These are phyloP conservation scores for Mariannaea elegans DNA, from an alignment of 2,329 filamentous ascomycete genomes.

Conservation along the genomic window DNA sequence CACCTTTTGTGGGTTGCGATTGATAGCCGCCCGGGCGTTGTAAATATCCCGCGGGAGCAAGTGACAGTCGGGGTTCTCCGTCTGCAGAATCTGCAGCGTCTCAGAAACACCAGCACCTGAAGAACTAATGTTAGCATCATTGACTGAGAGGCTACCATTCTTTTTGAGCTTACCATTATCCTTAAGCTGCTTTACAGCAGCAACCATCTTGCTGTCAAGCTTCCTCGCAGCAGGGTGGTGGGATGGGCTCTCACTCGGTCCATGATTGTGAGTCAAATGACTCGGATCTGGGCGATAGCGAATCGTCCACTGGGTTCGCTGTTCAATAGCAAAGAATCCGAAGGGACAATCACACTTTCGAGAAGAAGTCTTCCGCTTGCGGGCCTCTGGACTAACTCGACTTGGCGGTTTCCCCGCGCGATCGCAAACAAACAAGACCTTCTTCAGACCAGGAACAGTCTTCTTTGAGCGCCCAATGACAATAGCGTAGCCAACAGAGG, in stretches of 20 bases:
- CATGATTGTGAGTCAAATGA: constrained; percentile 71
- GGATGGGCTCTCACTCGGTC: constrained; percentile 72
- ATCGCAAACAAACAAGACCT: constrained; percentile 74
- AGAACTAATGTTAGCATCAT: constrained; percentile 45
- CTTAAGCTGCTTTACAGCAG: constrained; percentile 71
- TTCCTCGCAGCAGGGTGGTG: constrained; percentile 72
- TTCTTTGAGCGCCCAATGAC: constrained; percentile 75
- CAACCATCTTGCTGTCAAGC: constrained; percentile 73
- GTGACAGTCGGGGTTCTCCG: constrained; percentile 69
- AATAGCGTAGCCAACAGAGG: constrained; percentile 73
- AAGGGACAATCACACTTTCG: constrained; percentile 75
- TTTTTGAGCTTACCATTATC: constrained; percentile 64
- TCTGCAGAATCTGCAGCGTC: constrained; percentile 72
- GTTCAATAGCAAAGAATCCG: constrained; percentile 75
- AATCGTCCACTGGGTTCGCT: constrained; percentile 73
- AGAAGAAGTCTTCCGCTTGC: constrained; percentile 73
- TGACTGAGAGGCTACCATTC: constrained; percentile 20
- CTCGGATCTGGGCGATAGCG: constrained; percentile 68
- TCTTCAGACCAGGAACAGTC: constrained; percentile 72
- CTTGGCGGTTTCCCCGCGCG: constrained; percentile 70
- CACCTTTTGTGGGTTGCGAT: constrained; percentile 70
- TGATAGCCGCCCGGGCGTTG: constrained; percentile 73
- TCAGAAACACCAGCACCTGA: constrained; percentile 71
- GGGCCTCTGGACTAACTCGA: constrained; percentile 69
- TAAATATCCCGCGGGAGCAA: constrained; percentile 73